Percentiles rank a stretch among this genome's conserved stretches.
Evolutionary conservation across 1,139 yeast species (phyloP).

Genomic region (Hyphopichia wangnamkhiaoensis): DNA sequence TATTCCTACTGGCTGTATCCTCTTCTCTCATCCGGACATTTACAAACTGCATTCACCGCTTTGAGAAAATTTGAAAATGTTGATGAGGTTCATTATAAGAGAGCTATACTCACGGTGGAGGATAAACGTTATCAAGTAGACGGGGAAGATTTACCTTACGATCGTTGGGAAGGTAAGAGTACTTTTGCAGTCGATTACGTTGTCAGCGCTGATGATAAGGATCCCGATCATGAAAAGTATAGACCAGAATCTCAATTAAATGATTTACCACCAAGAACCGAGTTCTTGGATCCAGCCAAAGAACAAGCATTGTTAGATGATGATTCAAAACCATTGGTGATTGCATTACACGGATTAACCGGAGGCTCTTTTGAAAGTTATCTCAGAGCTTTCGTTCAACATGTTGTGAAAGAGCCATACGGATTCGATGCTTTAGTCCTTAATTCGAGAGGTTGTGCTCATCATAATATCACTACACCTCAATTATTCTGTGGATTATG

Average conservation of each 20-base stretch:
- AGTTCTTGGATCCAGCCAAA: conserved; percentile 34
- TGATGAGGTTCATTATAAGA: conserved; percentile 40
- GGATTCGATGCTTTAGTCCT: conserved; percentile 56
- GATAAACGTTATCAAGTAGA: conserved; percentile 27
- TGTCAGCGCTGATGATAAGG: conserved; percentile 16
- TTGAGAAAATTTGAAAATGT: conserved; percentile 35
- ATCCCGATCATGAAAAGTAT: conserved; percentile 24
- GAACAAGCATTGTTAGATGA: conserved; percentile 31
- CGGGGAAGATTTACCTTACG: conserved; percentile 37
- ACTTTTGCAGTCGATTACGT: conserved; percentile 46
- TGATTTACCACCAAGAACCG: conserved; percentile 46
- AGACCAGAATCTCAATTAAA: conserved; percentile 37
- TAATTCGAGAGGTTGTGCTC: conserved; percentile 63
- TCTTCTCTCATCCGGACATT: conserved; percentile 40
- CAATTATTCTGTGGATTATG: conserved; percentile 60
- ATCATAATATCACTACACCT: conserved; percentile 58
- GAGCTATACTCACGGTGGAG: conserved; percentile 37
- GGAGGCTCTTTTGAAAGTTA: conserved; percentile 67
- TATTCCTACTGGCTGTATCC: conserved; percentile 40
- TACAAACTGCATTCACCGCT: conserved; percentile 51
- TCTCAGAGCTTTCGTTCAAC: conserved; percentile 44
- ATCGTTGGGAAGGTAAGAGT: conserved; percentile 42
- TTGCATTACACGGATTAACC: conserved; percentile 60
- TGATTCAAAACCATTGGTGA: conserved; percentile 50
- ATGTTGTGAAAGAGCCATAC: conserved; percentile 32